phyloP scores from a whole-genome alignment of 2,329 filamentous ascomycete species.

The Chalaropsis thielavioides region DNA sequence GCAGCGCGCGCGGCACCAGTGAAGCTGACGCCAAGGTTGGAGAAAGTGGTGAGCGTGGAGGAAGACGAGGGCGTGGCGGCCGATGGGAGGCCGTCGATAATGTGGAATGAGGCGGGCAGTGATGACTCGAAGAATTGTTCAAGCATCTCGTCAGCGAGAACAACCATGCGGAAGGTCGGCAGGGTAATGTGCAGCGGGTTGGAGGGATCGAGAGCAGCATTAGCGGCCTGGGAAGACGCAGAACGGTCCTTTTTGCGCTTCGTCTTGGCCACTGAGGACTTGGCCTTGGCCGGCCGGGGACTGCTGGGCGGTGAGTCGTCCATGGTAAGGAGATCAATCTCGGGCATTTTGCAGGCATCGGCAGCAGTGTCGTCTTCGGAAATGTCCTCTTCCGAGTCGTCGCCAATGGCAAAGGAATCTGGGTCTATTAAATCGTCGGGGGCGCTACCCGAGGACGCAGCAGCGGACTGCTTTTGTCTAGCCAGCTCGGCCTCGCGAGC shows the following conservation, averaged over 20 bases:
- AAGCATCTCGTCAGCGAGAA: constrained; percentile 85
- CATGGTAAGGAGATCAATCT: constrained; percentile 43
- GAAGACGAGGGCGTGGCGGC: constrained; percentile 24
- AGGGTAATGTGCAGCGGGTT: constrained; percentile 91
- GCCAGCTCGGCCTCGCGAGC: constrained; percentile 21
- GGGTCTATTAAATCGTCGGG: constrained; percentile 22
- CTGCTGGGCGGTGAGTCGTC: constrained; percentile 28
- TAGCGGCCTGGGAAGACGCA: constrained; percentile 61
- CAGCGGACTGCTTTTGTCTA: constrained; percentile 6
- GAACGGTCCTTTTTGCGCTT: constrained; percentile 34
- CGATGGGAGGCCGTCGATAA: constrained; percentile 48
- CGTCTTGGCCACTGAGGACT: constrained; percentile 20
- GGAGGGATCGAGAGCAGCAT: constrained; percentile 79
- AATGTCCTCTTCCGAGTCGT: constrained; percentile 45
- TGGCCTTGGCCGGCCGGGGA: constrained; percentile 20
- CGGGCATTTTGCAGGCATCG: constrained; percentile 25
- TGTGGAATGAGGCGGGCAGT: constrained; percentile 83
- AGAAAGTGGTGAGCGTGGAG: constrained; percentile 72
- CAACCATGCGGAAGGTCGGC: constrained; percentile 96
- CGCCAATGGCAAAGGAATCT: constrained; percentile 58
- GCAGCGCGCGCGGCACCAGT: constrained; percentile 21
- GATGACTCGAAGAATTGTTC: constrained; percentile 97
- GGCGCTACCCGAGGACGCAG: constrained; percentile 2
- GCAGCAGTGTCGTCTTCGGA: constrained; percentile 29
- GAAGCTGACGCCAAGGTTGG: constrained; percentile 47